phyloP scores from a whole-genome alignment of 805 yeast species.

The Lachancea sp. region DNA sequence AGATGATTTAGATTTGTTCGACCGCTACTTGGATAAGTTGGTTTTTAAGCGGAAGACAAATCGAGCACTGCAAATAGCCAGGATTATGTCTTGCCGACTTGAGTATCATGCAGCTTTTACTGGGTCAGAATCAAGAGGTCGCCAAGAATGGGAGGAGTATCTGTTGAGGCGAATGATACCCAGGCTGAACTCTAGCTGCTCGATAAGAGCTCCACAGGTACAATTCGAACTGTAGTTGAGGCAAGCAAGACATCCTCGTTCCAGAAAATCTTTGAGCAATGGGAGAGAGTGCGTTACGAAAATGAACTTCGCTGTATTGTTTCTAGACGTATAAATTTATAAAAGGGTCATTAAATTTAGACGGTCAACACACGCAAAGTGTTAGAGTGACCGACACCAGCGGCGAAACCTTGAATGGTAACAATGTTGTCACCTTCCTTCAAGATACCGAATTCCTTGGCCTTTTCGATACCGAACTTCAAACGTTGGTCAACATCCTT shows the following conservation, averaged over 20 bases:
- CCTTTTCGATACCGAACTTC: conserved; percentile 86
- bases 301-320: background rate
- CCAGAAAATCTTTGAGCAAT: background rate
- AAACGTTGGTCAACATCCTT: conserved; percentile 94
- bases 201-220: background rate
- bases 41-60: conserved; percentile 25
- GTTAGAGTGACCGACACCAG: conserved; percentile 98
- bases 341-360: conserved; percentile 30
- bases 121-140: conserved; percentile 10
- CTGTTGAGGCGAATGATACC: conserved; percentile 23
- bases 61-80: conserved; percentile 19
- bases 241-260: background rate
- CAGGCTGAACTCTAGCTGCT: conserved; percentile 17
- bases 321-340: conserved; percentile 9
- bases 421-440: conserved; percentile 82
- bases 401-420: conserved; percentile 97
- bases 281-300: background rate
- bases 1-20: conserved; percentile 36
- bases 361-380: conserved; percentile 88
- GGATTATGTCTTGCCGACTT: conserved; percentile 19
- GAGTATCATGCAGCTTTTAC: conserved; percentile 13
- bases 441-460: conserved; percentile 78
- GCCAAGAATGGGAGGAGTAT: conserved; percentile 30
- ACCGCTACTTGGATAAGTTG: conserved; percentile 30
- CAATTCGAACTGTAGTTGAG: background rate